A percentile compares a stretch with the other conserved stretches of the same genome.
Conservation (phyloP, 345 rosid species). For the Acer yangbiense region DNA sequence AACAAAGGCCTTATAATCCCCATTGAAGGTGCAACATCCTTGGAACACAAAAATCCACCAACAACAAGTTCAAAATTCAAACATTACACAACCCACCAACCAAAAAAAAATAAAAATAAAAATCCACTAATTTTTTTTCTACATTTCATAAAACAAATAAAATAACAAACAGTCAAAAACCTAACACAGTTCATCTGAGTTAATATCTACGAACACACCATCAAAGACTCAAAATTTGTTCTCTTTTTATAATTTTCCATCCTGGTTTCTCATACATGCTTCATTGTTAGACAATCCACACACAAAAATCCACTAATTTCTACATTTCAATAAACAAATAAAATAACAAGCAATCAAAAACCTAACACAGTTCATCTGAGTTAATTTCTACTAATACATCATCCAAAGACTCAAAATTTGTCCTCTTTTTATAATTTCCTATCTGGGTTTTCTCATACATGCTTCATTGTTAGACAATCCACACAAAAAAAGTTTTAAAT, state of each 20-base stretch:
- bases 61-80: neutral
- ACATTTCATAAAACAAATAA: neutral
- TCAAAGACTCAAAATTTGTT: neutral
- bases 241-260: neutral
- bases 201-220: neutral
- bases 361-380: neutral
- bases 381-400: neutral
- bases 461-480: neutral
- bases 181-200: neutral
- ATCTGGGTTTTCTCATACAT: neutral
- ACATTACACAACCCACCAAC: neutral
- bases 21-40: constrained; percentile 61
- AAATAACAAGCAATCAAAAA: neutral
- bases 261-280: neutral
- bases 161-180: neutral
- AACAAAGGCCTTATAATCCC: constrained; percentile 67
- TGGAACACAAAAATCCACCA: constrained; percentile 7
- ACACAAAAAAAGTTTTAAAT: neutral
- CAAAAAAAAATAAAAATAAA: neutral
- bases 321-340: neutral
- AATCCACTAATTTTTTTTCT: neutral
- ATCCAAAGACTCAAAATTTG: neutral
- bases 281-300: neutral
- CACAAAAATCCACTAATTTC: neutral
- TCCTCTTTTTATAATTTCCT: neutral